Conservation (phyloP, 2,329 filamentous ascomycete genomes). For the Trichoderma sp. region DNA sequence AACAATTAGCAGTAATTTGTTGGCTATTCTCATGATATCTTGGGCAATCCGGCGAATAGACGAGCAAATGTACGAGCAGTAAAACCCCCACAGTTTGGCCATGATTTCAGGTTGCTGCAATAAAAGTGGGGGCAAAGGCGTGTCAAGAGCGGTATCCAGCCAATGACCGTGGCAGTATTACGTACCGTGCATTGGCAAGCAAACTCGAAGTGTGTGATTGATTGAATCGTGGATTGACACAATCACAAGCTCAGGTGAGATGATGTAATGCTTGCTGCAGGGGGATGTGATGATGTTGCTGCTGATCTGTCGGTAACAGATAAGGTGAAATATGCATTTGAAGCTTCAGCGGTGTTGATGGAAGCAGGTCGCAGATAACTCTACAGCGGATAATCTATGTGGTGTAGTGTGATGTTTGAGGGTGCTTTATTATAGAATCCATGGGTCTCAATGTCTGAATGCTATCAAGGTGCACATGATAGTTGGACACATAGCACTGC, state of each 20-base stretch:
- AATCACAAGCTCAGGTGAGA: not conserved
- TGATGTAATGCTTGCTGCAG: not conserved
- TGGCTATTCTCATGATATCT: not conserved
- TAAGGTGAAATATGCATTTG: not conserved
- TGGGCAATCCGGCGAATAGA: not conserved
- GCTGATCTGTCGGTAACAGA: not conserved
- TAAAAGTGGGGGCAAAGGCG: not conserved
- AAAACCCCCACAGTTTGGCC: not conserved
- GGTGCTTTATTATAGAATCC: not conserved
- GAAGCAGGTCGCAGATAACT: not conserved
- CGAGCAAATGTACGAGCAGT: not conserved
- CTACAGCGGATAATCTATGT: not conserved
- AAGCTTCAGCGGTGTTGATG: not conserved
- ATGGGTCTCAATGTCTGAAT: not conserved
- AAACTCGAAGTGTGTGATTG: not conserved
- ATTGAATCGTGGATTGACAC: not conserved
- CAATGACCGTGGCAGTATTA: conserved; percentile 9
- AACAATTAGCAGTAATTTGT: not conserved
- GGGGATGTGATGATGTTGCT: not conserved
- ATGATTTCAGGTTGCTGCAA: not conserved
- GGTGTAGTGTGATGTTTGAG: not conserved
- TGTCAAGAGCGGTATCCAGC: not conserved
- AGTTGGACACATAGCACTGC: not conserved
- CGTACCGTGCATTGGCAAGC: conserved; percentile 8
- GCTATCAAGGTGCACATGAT: not conserved